Conservation (phyloP, 345 rosid genomes). For the Gossypium sturtianum region DNA sequence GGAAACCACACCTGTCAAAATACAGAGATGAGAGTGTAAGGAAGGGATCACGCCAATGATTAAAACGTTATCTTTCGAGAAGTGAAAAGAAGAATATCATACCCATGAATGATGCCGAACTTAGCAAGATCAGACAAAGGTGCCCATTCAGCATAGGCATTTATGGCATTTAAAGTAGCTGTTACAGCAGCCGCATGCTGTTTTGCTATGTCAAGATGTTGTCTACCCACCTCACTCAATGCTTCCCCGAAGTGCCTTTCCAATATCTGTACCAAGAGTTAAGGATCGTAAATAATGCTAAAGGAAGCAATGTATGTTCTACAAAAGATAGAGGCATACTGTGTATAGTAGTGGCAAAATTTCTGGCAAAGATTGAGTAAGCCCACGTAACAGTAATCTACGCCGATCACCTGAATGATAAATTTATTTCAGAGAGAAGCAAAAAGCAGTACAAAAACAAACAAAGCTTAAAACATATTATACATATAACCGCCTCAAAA, state of each 20-base stretch:
- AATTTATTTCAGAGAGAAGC: slow-evolving; percentile 19
- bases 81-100: slow-evolving; percentile 18
- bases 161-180: slow-evolving; percentile 75
- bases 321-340: slow-evolving; percentile 35
- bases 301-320: slow-evolving; percentile 1
- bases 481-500: not conserved
- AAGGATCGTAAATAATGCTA: slow-evolving; percentile 20
- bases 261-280: slow-evolving; percentile 47
- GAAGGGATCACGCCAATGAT: slow-evolving; percentile 12
- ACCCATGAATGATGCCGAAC: slow-evolving; percentile 89
- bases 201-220: slow-evolving; percentile 66
- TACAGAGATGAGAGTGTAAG: slow-evolving; percentile 3
- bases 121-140: slow-evolving; percentile 82
- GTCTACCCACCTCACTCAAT: slow-evolving; percentile 53
- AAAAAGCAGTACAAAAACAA: slow-evolving; percentile 5
- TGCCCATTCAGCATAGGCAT: slow-evolving; percentile 98
- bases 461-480: not conserved
- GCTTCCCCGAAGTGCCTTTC: slow-evolving; percentile 86
- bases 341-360: slow-evolving; percentile 73
- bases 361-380: slow-evolving; percentile 83
- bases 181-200: slow-evolving; percentile 86
- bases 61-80: slow-evolving; percentile 10
- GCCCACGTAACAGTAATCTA: slow-evolving; percentile 72
- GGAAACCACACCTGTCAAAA: slow-evolving; percentile 58
- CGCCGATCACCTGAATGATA: slow-evolving; percentile 73